Evolutionary conservation across 129 eudicot genomes (phyloP), one percentile per base, ranked within the genome.

Genomic region (Oenanthe sinensis): DNA sequence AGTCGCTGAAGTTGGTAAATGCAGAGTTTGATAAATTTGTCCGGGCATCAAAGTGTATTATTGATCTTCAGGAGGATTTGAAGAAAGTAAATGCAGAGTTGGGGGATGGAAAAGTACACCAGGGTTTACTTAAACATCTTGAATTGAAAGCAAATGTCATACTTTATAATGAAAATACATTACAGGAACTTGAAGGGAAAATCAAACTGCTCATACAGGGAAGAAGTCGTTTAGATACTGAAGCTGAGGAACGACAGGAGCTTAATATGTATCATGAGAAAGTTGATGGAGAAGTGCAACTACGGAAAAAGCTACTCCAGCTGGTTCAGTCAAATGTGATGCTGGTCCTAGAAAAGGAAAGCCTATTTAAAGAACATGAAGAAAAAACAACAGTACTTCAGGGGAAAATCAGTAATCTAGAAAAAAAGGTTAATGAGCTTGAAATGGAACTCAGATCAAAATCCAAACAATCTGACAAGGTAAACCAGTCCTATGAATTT

Each of bases 41-140:
- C 58, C 16, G 50, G 24, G 75, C 71, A 52, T 71, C 81, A 3
- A 71, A 81, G 50, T 60, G 75, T 44, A 37, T 78, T 71, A 74
- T 79, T 33, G 86, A 92, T 75, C 81, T 92, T 20, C 89, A 85
- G 65, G 87, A 89, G 70, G 89, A 86, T 78, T 75, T 94, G 81
- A 84, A 82, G 68, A 77, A 80, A 70, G 88, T 84, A 60, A 79
- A 78, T 13, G 79, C 75, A 79, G 91, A 89, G 83, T 76, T 86
- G 77, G 90, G 86, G 15, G 90, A 85, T 16, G 82, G 85, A 79
- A 87, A 83, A 63, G 67, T 78, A 77, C 85, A 82, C 54, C 78
- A 78, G 43, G 85, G 79, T 60, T 79, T 88, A 82, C 88, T 84
- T 54, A 80, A 77, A 43, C 83, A 83, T 79, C 79, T 88, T 20